A percentile compares a stretch with the other conserved stretches of the same genome.
These are phyloP conservation scores for Populus alba DNA, from an alignment of 345 rosid genomes.

Conservation along the genomic window DNA sequence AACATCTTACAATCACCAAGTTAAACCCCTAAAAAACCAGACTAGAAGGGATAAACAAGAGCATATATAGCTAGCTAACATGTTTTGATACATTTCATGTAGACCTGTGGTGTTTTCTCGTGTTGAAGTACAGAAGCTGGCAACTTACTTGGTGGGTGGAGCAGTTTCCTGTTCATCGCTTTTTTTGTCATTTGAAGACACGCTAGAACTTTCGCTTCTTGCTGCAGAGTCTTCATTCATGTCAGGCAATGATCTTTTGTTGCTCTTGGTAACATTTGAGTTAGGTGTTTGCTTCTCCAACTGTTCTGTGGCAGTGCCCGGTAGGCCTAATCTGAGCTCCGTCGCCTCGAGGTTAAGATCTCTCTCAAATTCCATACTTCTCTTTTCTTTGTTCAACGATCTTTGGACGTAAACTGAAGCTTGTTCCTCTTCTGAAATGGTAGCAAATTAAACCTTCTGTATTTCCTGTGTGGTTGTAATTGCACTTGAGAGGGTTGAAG, in stretches of 20 bases:
- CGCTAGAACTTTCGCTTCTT: neutral
- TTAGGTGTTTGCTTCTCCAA: conserved; percentile 3
- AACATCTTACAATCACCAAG: neutral
- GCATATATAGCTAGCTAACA: neutral
- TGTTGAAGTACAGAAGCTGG: neutral
- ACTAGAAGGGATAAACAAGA: neutral
- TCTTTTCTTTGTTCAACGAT: neutral
- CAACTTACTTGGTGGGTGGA: conserved; percentile 40
- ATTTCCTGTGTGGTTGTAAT: neutral
- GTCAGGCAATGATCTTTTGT: conserved; percentile 39
- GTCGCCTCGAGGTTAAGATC: conserved; percentile 46
- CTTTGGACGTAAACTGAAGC: neutral
- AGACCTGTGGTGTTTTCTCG: neutral
- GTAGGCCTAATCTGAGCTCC: conserved; percentile 44
- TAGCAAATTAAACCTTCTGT: neutral
- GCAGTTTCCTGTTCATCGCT: conserved; percentile 13
- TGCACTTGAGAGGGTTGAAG: neutral
- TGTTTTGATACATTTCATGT: neutral
- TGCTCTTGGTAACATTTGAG: conserved; percentile 10
- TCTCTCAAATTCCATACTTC: conserved; percentile 28
- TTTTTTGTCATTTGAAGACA: conserved; percentile 7
- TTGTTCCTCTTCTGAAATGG: neutral
- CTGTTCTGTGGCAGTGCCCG: conserved; percentile 24
- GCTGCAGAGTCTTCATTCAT: conserved; percentile 21
- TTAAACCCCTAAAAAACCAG: neutral